Conservation (phyloP, 2,329 filamentous ascomycete genomes). For the Trichophyton mentagrophytes region DNA sequence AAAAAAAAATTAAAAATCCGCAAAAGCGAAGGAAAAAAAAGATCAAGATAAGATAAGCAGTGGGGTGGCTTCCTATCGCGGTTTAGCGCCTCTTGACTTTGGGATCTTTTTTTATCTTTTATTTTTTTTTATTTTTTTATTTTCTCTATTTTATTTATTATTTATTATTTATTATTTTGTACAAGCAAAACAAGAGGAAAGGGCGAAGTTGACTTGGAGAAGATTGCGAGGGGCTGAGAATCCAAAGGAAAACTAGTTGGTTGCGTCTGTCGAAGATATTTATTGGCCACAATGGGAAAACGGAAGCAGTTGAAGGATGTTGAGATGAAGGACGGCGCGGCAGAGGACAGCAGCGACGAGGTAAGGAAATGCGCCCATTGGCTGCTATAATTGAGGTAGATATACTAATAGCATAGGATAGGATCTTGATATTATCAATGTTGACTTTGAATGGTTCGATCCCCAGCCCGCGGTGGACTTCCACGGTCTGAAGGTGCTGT, state of each 20-base stretch:
- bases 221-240: background rate
- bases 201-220: background rate
- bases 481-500: slow-evolving; percentile 78
- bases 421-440: slow-evolving; percentile 85
- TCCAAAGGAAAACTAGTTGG: background rate
- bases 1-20: background rate
- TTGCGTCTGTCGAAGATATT: background rate
- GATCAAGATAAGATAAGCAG: slow-evolving; percentile 4
- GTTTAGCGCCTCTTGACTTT: slow-evolving; percentile 4
- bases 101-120: background rate
- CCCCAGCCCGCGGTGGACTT: slow-evolving; percentile 83
- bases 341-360: slow-evolving; percentile 31
- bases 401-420: slow-evolving; percentile 25
- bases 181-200: background rate
- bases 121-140: background rate
- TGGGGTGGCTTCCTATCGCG: slow-evolving; percentile 6
- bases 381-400: background rate
- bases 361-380: slow-evolving; percentile 15
- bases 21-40: background rate
- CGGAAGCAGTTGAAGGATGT: slow-evolving; percentile 38
- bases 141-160: background rate
- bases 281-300: slow-evolving; percentile 35
- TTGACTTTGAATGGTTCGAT: slow-evolving; percentile 99
- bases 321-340: slow-evolving; percentile 31
- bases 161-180: background rate